A percentile compares a stretch with the other conserved stretches of the same genome.
Evolutionary conservation across 2,329 filamentous ascomycete species (phyloP).

Genomic region (Trichoderma simmonsii): DNA sequence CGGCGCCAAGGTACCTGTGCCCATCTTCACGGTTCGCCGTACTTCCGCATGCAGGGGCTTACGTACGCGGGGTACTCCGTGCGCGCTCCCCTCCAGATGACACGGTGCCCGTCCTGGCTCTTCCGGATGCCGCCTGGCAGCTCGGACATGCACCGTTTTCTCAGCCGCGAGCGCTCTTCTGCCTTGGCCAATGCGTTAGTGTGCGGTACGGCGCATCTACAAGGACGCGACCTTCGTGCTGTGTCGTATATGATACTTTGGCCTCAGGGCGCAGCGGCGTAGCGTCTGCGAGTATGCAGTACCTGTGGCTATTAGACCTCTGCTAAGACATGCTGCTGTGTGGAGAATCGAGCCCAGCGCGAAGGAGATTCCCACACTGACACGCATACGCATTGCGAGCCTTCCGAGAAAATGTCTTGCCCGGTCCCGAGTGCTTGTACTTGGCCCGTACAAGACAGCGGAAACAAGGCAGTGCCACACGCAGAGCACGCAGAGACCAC

Average conservation of each 20-base stretch:
- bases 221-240: not conserved
- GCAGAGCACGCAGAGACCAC: not conserved
- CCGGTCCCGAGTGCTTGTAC: not conserved
- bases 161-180: slow-evolving; percentile 7
- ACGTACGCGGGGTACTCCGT: not conserved
- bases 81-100: not conserved
- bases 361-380: slow-evolving; percentile 5
- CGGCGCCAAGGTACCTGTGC: not conserved
- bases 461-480: not conserved
- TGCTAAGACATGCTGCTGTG: slow-evolving; percentile 1
- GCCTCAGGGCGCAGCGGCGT: not conserved
- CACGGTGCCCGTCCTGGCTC: not conserved
- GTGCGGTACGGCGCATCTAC: slow-evolving; percentile 2
- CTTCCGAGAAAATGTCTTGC: not conserved
- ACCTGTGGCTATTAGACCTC: slow-evolving; percentile 3
- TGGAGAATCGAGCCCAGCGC: not conserved
- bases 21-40: not conserved
- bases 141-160: slow-evolving; percentile 5
- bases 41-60: not conserved
- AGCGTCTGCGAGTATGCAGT: not conserved
- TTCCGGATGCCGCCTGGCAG: not conserved
- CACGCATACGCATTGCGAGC: slow-evolving; percentile 14
- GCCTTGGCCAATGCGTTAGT: not conserved
- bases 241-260: not conserved
- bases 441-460: not conserved